Conservation (phyloP, 2,329 filamentous ascomycete genomes). For the Colletotrichum sp. region DNA sequence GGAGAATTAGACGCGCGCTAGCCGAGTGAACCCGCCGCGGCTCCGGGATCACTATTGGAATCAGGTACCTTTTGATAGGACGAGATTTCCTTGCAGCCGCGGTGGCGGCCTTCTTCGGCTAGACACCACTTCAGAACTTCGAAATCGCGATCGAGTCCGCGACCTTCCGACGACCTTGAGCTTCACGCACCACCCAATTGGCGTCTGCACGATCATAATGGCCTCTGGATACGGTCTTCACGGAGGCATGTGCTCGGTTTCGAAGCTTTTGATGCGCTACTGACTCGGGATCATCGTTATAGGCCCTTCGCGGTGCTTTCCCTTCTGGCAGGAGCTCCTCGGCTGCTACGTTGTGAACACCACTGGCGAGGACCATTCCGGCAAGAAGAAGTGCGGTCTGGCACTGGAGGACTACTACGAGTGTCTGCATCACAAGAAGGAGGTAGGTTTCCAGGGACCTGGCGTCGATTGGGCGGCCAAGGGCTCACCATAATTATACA, state of each 20-base stretch:
- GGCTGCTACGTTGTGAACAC: slow-evolving; percentile 98
- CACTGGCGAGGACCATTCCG: slow-evolving; percentile 74
- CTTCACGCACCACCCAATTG: slow-evolving; percentile 29
- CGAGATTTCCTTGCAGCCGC: slow-evolving; percentile 1
- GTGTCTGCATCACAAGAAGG: slow-evolving; percentile 98
- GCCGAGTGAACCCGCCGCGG: not conserved
- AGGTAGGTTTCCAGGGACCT: slow-evolving; percentile 66
- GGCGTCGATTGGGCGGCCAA: not conserved
- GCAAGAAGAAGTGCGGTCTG: slow-evolving; percentile 86
- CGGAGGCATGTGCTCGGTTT: slow-evolving; percentile 62
- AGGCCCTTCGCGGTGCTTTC: slow-evolving; percentile 85
- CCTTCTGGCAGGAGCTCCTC: slow-evolving; percentile 99
- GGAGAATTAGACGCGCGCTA: slow-evolving; percentile 1
- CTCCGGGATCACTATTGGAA: not conserved
- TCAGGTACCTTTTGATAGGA: slow-evolving; percentile 17
- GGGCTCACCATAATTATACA: slow-evolving; percentile 39
- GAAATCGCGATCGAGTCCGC: not conserved
- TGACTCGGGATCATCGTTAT: slow-evolving; percentile 24
- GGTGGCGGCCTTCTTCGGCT: not conserved
- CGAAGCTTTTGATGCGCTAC: slow-evolving; percentile 6
- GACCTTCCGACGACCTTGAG: slow-evolving; percentile 1
- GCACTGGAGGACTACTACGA: slow-evolving; percentile 97
- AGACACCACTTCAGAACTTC: not conserved
- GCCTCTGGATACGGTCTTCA: slow-evolving; percentile 83
- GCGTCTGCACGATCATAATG: slow-evolving; percentile 54